Conservation (phyloP, 2,329 filamentous ascomycete species). For the Zymoseptoria passerinii region DNA sequence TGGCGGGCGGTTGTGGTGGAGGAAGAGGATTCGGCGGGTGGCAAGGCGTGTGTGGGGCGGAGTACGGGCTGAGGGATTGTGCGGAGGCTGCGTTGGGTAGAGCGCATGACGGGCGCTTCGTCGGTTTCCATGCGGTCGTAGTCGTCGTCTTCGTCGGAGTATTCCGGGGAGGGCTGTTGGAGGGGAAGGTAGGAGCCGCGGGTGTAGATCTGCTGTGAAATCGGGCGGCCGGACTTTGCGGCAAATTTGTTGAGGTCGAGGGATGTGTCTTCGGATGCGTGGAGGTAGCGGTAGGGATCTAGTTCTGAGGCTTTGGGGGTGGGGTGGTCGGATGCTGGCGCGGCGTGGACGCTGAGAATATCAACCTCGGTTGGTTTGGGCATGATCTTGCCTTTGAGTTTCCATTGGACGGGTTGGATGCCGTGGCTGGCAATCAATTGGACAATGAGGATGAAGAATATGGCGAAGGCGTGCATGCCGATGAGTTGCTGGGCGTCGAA, state of each 20-base stretch:
- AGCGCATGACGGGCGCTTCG: constrained; percentile 32
- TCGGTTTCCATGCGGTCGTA: constrained; percentile 68
- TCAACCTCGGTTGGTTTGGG: constrained; percentile 25
- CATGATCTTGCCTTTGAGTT: constrained; percentile 26
- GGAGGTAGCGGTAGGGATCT: constrained; percentile 22
- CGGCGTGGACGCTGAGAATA: constrained; percentile 22
- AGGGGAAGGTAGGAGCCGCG: constrained; percentile 11
- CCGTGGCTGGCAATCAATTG: constrained; percentile 17
- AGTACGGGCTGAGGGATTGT: constrained; percentile 11
- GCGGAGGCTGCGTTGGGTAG: constrained; percentile 9
- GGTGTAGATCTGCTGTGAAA: constrained; percentile 7
- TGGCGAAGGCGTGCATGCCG: constrained; percentile 48
- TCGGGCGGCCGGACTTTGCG: constrained; percentile 7
- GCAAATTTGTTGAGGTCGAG: constrained; percentile 32
- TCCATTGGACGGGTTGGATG: constrained; percentile 23
- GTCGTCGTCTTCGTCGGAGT: constrained; percentile 22
- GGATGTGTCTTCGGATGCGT: constrained; percentile 18
- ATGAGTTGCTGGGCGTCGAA: constrained; percentile 32
- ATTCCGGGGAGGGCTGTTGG: constrained; percentile 20
- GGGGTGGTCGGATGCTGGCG: constrained; percentile 18
- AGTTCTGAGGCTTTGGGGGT: constrained; percentile 21
- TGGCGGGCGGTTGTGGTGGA: neutral
- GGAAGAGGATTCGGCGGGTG: constrained; percentile 6
- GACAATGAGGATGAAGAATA: constrained; percentile 42
- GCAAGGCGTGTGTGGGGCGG: constrained; percentile 11